Evolutionary conservation across 2,329 filamentous ascomycete species (phyloP), one percentile per base, ranked within the genome.

Genomic region (Colletotrichum cereale): DNA sequence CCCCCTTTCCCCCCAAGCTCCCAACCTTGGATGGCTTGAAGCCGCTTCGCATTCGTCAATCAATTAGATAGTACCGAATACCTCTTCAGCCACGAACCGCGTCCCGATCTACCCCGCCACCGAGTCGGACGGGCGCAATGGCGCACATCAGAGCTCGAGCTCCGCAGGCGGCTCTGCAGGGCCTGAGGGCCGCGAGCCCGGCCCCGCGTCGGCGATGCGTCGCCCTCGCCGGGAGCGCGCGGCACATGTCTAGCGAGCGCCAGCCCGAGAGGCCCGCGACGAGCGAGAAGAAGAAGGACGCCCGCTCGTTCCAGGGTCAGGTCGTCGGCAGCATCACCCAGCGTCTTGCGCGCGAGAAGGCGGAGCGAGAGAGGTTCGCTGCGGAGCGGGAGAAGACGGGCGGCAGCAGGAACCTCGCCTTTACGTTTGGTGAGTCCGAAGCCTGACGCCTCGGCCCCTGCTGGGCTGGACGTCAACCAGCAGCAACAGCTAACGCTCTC

Each of bases 261-360:
- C 76, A 76, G 38, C 63, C 70, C 47, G 72, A 73, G 14, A 61
- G 67, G 50, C 74, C 73, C 60, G 36, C 63, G 16, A 70, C 75
- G 64, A 83, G 82, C 67, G 82, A 84, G 74, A 74, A 79, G 74
- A 74, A 79, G 74, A 83, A 77, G 76, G 76, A 79, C 34, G 82
- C 80, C 21, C 75, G 83, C 57, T 80, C 83, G 4, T 91, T 90
- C 77, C 85, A 87, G 75, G 88, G 88, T 26, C 89, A 90, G 80
- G 84, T 91, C 75, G 87, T 89, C 76, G 86, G 88, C 74, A 89
- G 87, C 73, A 88, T 89, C 61, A 84, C 84, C 62, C 82, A 85
- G 66, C 85, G 89, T 71, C 81, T 90, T 73, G 82, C 84, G 74
- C 81, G 86, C n/a, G 88, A 91, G 78, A 82, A 83, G 61, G 83